Evolutionary conservation across 495 filamentous ascomycete species (phyloP).

Genomic region (Physcia stellaris): DNA sequence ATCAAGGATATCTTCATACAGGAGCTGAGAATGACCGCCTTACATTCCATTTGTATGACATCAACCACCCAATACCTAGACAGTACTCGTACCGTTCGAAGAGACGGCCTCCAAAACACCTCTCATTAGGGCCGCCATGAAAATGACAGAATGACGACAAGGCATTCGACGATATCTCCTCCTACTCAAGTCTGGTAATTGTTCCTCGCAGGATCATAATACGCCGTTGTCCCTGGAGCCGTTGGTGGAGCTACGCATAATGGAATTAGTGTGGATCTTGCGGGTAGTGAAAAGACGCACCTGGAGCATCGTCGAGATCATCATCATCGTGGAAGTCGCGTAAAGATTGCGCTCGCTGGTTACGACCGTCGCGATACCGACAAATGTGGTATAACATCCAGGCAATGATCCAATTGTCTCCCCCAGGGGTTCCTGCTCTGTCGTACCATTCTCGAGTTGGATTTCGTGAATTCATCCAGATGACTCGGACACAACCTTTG

Average conservation of each 20-base stretch:
- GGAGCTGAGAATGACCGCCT: too few relatives aligned
- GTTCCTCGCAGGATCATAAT: constrained; percentile 36
- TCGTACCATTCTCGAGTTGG: constrained; percentile 28
- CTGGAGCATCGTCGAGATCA: constrained; percentile 15
- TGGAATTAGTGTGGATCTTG: constrained; percentile 10
- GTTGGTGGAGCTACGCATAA: neutral
- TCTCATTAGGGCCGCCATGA: neutral
- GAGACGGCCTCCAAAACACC: neutral
- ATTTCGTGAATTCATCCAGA: constrained; percentile 24
- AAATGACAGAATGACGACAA: neutral
- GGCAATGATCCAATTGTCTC: constrained; percentile 42
- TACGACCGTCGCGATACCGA: constrained; percentile 41
- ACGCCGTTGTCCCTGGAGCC: constrained; percentile 22
- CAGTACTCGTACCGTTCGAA: neutral
- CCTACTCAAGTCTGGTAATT: constrained; percentile 12
- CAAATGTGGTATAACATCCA: constrained; percentile 48
- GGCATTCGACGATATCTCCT: neutral
- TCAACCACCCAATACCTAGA: neutral
- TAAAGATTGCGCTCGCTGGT: constrained; percentile 25
- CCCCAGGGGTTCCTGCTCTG: constrained; percentile 25
- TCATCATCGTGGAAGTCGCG: constrained; percentile 25
- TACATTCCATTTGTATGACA: neutral
- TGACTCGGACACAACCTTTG: constrained; percentile 16
- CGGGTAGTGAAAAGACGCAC: neutral
- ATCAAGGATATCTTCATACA: too few relatives aligned